Evolutionary conservation across 345 rosid genomes (phyloP).

Genomic region (Aquilaria yunnanensis): DNA sequence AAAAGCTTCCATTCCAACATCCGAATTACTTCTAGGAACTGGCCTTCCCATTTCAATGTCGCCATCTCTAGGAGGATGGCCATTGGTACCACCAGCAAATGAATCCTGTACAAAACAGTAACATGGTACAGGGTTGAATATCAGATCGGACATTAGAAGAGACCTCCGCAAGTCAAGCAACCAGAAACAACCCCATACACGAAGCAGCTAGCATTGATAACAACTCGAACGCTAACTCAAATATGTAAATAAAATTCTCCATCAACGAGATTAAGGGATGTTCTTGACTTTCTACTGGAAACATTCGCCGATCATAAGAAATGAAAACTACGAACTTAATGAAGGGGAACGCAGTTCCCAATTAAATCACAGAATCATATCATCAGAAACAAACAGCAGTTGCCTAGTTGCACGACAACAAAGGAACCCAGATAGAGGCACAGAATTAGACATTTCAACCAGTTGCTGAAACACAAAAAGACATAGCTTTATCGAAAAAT

Average conservation of each 20-base stretch:
- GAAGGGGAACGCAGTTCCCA: neutral
- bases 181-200: neutral
- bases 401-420: neutral
- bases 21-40: conserved; percentile 35
- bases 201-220: neutral
- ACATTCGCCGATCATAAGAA: neutral
- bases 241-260: neutral
- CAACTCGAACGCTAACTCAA: neutral
- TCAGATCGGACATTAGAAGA: neutral
- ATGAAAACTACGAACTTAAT: neutral
- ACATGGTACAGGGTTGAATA: neutral
- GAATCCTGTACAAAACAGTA: conserved; percentile 37
- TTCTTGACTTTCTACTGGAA: neutral
- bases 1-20: conserved; percentile 63
- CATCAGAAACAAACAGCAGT: neutral
- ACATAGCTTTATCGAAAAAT: conserved; percentile 4
- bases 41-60: conserved; percentile 63
- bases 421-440: neutral
- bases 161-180: neutral
- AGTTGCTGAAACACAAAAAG: no score
- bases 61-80: conserved; percentile 21
- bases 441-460: neutral
- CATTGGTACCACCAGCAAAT: conserved; percentile 31
- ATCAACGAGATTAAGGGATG: neutral
- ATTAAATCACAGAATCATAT: neutral